These are phyloP conservation scores for Dalbergia oliveri DNA, from an alignment of 306 rosid species.

Conservation along the genomic window DNA sequence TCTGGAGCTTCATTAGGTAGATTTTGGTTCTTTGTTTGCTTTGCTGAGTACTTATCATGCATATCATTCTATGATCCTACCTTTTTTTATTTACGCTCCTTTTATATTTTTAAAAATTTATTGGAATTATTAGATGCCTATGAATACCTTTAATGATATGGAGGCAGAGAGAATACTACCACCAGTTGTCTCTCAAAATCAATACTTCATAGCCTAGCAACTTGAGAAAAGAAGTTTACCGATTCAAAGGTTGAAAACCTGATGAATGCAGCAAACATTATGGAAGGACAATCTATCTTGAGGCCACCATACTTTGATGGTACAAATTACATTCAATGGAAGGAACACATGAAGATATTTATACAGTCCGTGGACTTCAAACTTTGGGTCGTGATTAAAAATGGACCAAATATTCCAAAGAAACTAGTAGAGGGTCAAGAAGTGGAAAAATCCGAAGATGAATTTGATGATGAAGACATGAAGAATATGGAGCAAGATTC, in stretches of 20 bases:
- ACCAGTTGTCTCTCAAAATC: background rate
- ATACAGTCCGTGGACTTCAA: slow-evolving; percentile 26
- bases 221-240: background rate
- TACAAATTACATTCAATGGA: slow-evolving; percentile 9
- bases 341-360: background rate
- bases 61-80: no score
- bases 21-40: no score
- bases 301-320: slow-evolving; percentile 34
- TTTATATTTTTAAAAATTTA: no score
- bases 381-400: slow-evolving; percentile 40
- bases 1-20: no score
- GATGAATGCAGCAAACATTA: background rate
- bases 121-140: no score
- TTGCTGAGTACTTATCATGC: no score
- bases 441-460: slow-evolving; percentile 39
- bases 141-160: no score
- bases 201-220: background rate
- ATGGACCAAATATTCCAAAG: slow-evolving; percentile 37
- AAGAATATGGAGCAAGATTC: slow-evolving; percentile 21
- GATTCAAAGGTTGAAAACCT: background rate
- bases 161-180: no score
- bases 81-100: no score
- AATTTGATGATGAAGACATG: slow-evolving; percentile 32
- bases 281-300: slow-evolving; percentile 3
- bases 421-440: background rate